These are phyloP conservation scores for Heimioporus sp. DNA, from an alignment of 768 basidiomycete species.

Conservation along the genomic window DNA sequence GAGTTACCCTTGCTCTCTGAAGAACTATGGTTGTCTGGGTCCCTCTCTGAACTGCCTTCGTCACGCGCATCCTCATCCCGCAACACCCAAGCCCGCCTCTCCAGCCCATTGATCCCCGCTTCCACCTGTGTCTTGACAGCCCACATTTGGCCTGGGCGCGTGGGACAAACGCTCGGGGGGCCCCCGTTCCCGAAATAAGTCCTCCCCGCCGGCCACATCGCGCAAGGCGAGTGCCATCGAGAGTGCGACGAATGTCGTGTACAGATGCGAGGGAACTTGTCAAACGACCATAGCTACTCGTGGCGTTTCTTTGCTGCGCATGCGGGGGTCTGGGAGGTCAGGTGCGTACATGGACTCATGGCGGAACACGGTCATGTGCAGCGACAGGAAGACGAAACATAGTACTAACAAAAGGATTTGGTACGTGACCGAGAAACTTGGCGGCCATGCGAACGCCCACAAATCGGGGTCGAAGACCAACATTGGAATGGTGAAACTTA, in stretches of 20 bases:
- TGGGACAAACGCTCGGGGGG: slow-evolving; percentile 49
- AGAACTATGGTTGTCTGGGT: background rate
- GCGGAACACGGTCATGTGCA: too few relatives aligned
- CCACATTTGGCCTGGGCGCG: slow-evolving; percentile 63
- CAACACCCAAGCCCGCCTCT: slow-evolving; percentile 39
- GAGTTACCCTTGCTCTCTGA: slow-evolving; percentile 1
- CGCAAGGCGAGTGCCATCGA: slow-evolving; percentile 61
- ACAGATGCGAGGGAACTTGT: slow-evolving; percentile 71
- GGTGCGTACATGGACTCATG: background rate
- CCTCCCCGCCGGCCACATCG: background rate
- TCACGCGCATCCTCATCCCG: slow-evolving; percentile 29
- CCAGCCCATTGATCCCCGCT: slow-evolving; percentile 62
- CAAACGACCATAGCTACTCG: slow-evolving; percentile 64
- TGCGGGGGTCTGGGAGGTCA: slow-evolving; percentile 35
- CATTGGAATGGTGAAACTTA: slow-evolving; percentile 32
- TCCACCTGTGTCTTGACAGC: slow-evolving; percentile 62
- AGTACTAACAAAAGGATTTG: slow-evolving; percentile 73
- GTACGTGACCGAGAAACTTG: slow-evolving; percentile 64
- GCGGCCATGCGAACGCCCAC: slow-evolving; percentile 63
- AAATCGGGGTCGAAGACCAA: slow-evolving; percentile 47
- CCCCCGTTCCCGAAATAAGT: background rate
- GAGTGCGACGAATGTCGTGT: slow-evolving; percentile 70
- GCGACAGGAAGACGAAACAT: background rate
- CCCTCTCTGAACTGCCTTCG: background rate
- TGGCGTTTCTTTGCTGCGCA: slow-evolving; percentile 56